These are phyloP conservation scores for Aureobasidium melanogenum DNA, from an alignment of 2,329 filamentous ascomycete species.

Conservation along the genomic window DNA sequence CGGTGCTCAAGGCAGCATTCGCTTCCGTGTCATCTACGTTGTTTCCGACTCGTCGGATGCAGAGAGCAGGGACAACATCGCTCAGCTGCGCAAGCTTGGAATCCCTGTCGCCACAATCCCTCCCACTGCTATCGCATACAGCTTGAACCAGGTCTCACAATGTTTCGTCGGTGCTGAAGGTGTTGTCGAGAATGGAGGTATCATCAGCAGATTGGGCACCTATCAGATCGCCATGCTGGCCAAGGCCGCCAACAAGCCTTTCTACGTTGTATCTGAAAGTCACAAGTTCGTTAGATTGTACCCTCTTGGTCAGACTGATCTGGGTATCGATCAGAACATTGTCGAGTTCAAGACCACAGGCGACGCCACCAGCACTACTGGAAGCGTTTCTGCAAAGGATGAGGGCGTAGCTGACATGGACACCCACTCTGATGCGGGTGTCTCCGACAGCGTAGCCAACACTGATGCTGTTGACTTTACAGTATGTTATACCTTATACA, in stretches of 20 bases:
- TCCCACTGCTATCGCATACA: slow-evolving; percentile 68
- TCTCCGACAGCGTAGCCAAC: slow-evolving; percentile 13
- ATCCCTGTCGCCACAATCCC: slow-evolving; percentile 78
- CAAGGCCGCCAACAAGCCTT: slow-evolving; percentile 61
- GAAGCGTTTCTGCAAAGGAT: slow-evolving; percentile 15
- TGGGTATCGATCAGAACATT: slow-evolving; percentile 71
- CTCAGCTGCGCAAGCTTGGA: slow-evolving; percentile 59
- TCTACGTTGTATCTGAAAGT: slow-evolving; percentile 88
- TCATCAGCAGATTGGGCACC: slow-evolving; percentile 78
- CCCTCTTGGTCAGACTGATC: slow-evolving; percentile 69
- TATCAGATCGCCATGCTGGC: slow-evolving; percentile 82
- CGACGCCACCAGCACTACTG: slow-evolving; percentile 12
- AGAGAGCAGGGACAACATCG: slow-evolving; percentile 64
- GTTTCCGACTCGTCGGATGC: slow-evolving; percentile 30
- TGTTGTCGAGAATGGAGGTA: slow-evolving; percentile 86
- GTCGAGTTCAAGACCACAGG: slow-evolving; percentile 59
- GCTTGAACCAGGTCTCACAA: slow-evolving; percentile 64
- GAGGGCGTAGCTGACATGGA: slow-evolving; percentile 25
- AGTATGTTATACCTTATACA: slow-evolving; percentile 32
- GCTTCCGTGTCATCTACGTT: slow-evolving; percentile 75
- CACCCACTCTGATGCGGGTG: slow-evolving; percentile 12
- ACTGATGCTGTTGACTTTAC: slow-evolving; percentile 61
- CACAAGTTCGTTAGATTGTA: slow-evolving; percentile 94
- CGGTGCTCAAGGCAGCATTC: slow-evolving; percentile 47
- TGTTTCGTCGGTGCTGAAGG: slow-evolving; percentile 65